Evolutionary conservation across 1,284 basidiomycete species (phyloP), one percentile per base, ranked within the genome.

Genomic region (Microbotryum intermedium): DNA sequence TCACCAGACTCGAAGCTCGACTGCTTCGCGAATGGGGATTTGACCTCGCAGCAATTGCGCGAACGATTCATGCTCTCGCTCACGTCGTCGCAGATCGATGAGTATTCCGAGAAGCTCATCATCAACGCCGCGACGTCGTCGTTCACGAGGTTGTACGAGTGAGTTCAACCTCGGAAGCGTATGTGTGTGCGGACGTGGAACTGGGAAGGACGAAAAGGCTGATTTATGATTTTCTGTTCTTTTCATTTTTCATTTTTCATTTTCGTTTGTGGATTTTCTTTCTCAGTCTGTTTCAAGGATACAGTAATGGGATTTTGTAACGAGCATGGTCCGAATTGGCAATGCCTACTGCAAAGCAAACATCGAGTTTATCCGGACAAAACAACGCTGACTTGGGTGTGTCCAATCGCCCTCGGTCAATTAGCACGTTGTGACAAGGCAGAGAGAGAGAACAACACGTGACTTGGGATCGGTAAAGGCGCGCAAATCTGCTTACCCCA

Each of bases 51-150:
- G 64, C 85, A 86, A 72, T 80, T 99, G 55, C 83, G 91, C 55
- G 94, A 98, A 58, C 84, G 95, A 8, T 97, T 98, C 79, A 90
- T 95, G 69, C 86, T 95, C 29, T 85, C 85, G 10, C 78, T 97
- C 51, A 93, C 91, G 0, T 87, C 91, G 64, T 80, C 86, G 1
- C 82, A 93, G 48, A 86, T 93, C 49, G 89, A 87, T 61, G 90
- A 93, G 53, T 86, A 95, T 72, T 82, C 95, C 47, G 90, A 95
- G 65, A 79, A 85, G 48, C 78, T 97, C 51, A 87, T 97, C 64
- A 85, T 94, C 63, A 57, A 58, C 25, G 58, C 64, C 25, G 64
- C 64, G n/a, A 58, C 54, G 47, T 61, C 59, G 42, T 59, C 64
- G 7, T 68, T 66, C 28, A 68, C 66, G 39, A 52, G 60, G 43